A percentile compares a stretch with the other conserved stretches of the same genome.
Evolutionary conservation across 2,329 filamentous ascomycete species (phyloP).

Genomic region (Pseudogymnoascus sp.): DNA sequence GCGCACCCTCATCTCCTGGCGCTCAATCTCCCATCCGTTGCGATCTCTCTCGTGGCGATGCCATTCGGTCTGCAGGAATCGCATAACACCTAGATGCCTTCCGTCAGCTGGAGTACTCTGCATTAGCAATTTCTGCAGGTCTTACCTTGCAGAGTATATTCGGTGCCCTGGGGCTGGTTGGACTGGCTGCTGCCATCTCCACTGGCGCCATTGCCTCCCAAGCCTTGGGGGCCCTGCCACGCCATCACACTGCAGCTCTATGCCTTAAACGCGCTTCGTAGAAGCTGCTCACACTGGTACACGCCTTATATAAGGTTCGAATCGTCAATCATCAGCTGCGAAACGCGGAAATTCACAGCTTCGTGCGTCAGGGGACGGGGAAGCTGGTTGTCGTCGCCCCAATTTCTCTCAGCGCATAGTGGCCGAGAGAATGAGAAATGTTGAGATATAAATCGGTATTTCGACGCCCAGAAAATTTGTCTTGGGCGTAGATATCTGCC

Average conservation of each 20-base stretch:
- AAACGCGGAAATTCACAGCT: slow-evolving; percentile 1
- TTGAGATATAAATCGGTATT: neutral
- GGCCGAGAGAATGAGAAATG: slow-evolving; percentile 4
- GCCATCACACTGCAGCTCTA: slow-evolving; percentile 41
- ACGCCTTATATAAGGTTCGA: neutral
- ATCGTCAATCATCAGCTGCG: neutral
- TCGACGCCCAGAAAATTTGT: neutral
- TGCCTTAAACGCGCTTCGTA: neutral
- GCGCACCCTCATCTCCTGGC: slow-evolving; percentile 96
- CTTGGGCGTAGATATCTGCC: neutral
- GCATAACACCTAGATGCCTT: slow-evolving; percentile 96
- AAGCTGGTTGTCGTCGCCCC: neutral
- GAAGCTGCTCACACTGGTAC: neutral
- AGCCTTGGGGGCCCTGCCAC: slow-evolving; percentile 60
- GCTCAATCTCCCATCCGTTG: slow-evolving; percentile 98
- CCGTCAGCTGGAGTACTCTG: slow-evolving; percentile 11
- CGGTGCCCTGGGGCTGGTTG: slow-evolving; percentile 51
- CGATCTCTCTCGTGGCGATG: slow-evolving; percentile 95
- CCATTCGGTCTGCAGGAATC: slow-evolving; percentile 98
- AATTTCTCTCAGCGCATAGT: slow-evolving; percentile 3
- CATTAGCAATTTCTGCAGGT: neutral
- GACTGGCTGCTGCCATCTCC: slow-evolving; percentile 21
- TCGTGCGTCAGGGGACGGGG: slow-evolving; percentile 2
- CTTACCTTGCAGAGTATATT: slow-evolving; percentile 63
- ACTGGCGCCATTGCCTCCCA: slow-evolving; percentile 29